Evolutionary conservation across 1,284 basidiomycete species (phyloP), one percentile per base, ranked within the genome.

Genomic region (Puccinia triticina): DNA sequence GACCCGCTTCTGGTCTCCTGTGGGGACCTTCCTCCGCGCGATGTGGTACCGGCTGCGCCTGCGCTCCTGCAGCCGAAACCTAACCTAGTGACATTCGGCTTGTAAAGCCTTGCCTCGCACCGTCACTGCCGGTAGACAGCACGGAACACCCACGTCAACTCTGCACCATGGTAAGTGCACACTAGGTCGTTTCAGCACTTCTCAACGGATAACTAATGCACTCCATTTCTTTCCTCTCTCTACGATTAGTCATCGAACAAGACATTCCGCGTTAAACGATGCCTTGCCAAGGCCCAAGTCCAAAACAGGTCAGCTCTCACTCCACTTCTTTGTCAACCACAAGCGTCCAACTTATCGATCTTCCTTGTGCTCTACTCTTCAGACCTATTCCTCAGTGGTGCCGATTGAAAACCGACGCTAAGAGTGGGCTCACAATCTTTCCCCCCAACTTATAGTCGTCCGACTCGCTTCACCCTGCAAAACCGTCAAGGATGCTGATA

Each of bases 361-460:
- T 48, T 48, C 61, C 4, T 18, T 48, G 55, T 48, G 16, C 7
- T 64, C 83, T 50, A 7, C 14, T 84, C 73, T 84, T 43, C 83
- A 94, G 93, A 87, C 95, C 95, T 85, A 96, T 98, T 84, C 96
- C 95, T 84, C 94, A 96, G 87, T 98, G 95, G 96, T 98, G 96
- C 92, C 94, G 95, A 86, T 90, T 98, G 85, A 98, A 97, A 91
- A 93, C 94, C 86, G 96, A 95, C 88, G 93, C 91, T 84, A 96
- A 95, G 89, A 96, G 93, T 95, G 34, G 34, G 61, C 61, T 88
- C 88, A 92, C 86, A 26, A n/a, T 32, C 29, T 1, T n/a, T 71
- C 53, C 12, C 43, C 37, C 16, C 71, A 29, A 59, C 29, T 32
- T 32, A 26, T 37, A 77, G 53, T 75, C 26, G 8, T 26, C 26